Conservation (phyloP, 2,329 filamentous ascomycete genomes). For the Cercospora sesami region DNA sequence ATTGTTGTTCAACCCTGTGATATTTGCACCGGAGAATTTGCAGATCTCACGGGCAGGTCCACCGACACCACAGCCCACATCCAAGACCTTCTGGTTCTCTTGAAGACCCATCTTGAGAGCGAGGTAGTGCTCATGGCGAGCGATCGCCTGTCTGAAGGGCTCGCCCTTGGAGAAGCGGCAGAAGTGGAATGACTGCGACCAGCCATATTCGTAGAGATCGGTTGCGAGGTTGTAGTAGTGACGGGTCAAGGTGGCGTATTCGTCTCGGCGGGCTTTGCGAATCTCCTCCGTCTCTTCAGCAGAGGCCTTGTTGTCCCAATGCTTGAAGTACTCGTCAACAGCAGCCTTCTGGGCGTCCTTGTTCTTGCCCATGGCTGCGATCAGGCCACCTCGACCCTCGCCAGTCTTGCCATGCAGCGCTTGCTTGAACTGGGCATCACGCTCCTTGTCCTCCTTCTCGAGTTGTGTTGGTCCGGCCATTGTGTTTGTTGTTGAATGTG, state of each 20-base stretch:
- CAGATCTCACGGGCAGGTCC: conserved; percentile 93
- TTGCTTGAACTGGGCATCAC: conserved; percentile 76
- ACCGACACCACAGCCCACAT: conserved; percentile 96
- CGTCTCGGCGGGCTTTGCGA: conserved; percentile 72
- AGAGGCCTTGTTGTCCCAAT: conserved; percentile 83
- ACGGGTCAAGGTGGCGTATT: conserved; percentile 90
- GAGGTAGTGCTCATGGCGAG: conserved; percentile 96
- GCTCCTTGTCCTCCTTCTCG: conserved; percentile 43
- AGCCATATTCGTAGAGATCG: conserved; percentile 72
- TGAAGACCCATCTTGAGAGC: conserved; percentile 84
- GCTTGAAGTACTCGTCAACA: conserved; percentile 91
- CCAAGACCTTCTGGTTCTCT: conserved; percentile 84
- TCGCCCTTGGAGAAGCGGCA: conserved; percentile 88
- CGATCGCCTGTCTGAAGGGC: conserved; percentile 85
- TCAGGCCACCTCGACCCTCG: conserved; percentile 76
- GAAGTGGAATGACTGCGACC: conserved; percentile 97
- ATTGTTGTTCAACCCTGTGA: conserved; percentile 96
- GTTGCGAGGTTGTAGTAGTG: conserved; percentile 60
- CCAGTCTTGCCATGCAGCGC: conserved; percentile 72
- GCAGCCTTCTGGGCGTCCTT: conserved; percentile 74
- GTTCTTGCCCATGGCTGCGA: conserved; percentile 85
- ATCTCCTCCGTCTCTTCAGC: conserved; percentile 79
- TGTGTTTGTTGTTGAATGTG: conserved; percentile 11
- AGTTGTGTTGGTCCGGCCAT: conserved; percentile 38
- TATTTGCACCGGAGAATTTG: conserved; percentile 87